phyloP scores from a whole-genome alignment of 805 yeast genomes.

The Saccharomycopsis vini region DNA sequence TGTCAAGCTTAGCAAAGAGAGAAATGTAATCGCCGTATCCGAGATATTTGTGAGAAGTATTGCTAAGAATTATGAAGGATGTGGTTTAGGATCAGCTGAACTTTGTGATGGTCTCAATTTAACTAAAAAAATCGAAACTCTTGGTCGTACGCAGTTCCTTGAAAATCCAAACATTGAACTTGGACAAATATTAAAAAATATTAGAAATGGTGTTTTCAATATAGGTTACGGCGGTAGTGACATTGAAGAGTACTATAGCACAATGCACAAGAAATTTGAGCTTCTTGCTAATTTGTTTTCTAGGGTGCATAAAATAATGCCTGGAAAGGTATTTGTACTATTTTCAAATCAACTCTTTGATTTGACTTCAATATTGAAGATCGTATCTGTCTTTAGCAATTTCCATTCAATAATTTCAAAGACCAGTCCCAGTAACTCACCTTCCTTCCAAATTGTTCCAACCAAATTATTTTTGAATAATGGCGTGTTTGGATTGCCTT shows the following conservation, averaged over 20 bases:
- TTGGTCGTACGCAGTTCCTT: no score
- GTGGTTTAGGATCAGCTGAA: constrained; percentile 36
- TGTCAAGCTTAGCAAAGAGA: not conserved
- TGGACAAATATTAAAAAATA: not conserved
- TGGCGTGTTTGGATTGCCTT: constrained; percentile 27
- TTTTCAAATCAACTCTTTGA: no score
- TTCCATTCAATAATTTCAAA: constrained; percentile 26
- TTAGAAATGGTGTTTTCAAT: constrained; percentile 11
- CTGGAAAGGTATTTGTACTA: no score
- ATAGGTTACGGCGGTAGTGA: constrained; percentile 2
- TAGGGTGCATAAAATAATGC: no score
- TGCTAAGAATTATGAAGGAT: constrained; percentile 36
- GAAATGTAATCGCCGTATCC: constrained; percentile 25
- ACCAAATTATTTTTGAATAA: constrained; percentile 31
- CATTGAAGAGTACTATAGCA: constrained; percentile 23
- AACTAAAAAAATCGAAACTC: not conserved
- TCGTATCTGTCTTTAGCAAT: constrained; percentile 37
- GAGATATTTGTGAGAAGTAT: constrained; percentile 33
- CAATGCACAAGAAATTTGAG: constrained; percentile 22
- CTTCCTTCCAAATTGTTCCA: constrained; percentile 34
- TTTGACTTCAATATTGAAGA: constrained; percentile 37
- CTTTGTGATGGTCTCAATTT: constrained; percentile 3
- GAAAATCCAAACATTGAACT: not conserved
- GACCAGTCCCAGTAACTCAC: constrained; percentile 23
- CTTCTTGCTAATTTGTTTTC: constrained; percentile 25